Percentiles rank a stretch among this genome's conserved stretches.
Evolutionary conservation across 768 basidiomycete species (phyloP).

Genomic region (Termitomyces sp.): DNA sequence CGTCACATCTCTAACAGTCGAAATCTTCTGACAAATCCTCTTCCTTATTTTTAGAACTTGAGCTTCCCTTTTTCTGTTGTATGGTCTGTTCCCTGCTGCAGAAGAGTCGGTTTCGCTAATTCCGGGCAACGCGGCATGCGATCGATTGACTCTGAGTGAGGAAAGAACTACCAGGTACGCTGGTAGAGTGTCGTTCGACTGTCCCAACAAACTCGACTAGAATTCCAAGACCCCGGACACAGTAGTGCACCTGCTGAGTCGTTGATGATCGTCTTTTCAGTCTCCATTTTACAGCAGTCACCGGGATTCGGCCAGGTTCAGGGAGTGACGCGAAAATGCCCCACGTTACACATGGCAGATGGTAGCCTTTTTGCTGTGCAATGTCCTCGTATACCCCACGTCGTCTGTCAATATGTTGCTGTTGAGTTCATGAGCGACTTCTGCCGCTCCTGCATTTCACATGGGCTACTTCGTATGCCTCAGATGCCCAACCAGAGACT

Average conservation of each 20-base stretch:
- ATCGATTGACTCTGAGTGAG: slow-evolving; percentile 11
- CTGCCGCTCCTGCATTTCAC: slow-evolving; percentile 2
- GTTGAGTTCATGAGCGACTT: not conserved
- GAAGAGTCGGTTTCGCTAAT: not conserved
- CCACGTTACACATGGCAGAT: not conserved
- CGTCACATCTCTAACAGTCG: not conserved
- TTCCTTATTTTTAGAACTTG: not conserved
- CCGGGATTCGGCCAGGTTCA: not conserved
- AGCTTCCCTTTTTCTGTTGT: not conserved
- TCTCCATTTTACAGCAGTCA: not conserved
- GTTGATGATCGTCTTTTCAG: not conserved
- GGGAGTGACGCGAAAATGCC: not conserved
- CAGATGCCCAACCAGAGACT: not conserved
- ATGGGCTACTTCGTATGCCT: slow-evolving; percentile 1
- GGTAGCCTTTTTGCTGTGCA: not conserved
- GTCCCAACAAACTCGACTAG: slow-evolving; percentile 15
- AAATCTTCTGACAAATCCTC: not conserved
- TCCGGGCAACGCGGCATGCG: not conserved
- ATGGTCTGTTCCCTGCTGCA: not conserved
- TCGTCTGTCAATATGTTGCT: slow-evolving; percentile 6
- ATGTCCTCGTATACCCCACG: slow-evolving; percentile 12
- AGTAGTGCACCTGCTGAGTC: not conserved
- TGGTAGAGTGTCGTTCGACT: slow-evolving; percentile 12
- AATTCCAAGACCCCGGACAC: slow-evolving; percentile 16
- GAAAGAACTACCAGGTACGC: slow-evolving; percentile 18